phyloP scores from a whole-genome alignment of 257 asterid species.

The Voacanga thouarsii region DNA sequence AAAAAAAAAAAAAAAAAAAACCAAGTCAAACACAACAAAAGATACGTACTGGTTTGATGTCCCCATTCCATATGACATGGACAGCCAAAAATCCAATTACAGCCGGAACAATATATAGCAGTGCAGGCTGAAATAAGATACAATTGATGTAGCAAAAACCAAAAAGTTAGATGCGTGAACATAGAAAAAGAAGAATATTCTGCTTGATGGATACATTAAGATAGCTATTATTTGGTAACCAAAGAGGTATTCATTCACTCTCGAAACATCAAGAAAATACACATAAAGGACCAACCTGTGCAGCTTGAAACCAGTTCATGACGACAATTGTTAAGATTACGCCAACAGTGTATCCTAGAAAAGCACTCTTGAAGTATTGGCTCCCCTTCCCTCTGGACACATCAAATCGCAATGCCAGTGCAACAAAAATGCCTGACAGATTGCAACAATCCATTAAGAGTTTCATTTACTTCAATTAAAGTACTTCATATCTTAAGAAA shows the following conservation, averaged over 20 bases:
- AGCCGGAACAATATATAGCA: conserved; percentile 89
- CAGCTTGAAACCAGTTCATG: conserved; percentile 99
- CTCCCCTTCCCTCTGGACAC: conserved; percentile 75
- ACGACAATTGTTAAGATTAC: conserved; percentile 68
- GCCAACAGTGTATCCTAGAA: conserved; percentile 74
- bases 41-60: conserved; percentile 72
- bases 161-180: conserved; percentile 3
- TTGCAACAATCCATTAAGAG: not conserved
- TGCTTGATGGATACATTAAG: not conserved
- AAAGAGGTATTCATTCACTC: not conserved
- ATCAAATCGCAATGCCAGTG: conserved; percentile 90
- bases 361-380: conserved; percentile 90
- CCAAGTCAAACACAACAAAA: not conserved
- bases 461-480: not conserved
- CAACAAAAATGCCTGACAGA: conserved; percentile 89
- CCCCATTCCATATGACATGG: conserved; percentile 88
- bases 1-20: not conserved
- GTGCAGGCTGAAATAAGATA: conserved; percentile 70
- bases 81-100: conserved; percentile 89
- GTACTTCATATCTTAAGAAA: not conserved
- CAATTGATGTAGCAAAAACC: conserved; percentile 4
- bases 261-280: not conserved
- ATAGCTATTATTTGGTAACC: not conserved
- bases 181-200: not conserved
- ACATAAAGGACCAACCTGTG: conserved; percentile 57